Percentiles rank a stretch among this genome's conserved stretches.
Evolutionary conservation across 1,284 basidiomycete genomes (phyloP).

Genomic region (Papiliotrema terrestris): DNA sequence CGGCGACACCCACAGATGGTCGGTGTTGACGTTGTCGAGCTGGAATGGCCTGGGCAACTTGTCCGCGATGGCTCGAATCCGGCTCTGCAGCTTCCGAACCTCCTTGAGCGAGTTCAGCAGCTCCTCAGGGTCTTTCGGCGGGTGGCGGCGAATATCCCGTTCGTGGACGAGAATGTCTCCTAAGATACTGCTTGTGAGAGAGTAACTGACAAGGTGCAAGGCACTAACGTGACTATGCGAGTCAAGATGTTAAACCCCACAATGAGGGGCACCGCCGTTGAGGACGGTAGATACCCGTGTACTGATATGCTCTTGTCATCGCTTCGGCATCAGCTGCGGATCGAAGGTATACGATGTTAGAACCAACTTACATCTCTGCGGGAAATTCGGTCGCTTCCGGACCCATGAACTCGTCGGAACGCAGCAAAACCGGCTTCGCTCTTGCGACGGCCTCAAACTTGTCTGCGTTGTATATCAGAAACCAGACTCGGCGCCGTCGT

Average conservation of each 20-base stretch:
- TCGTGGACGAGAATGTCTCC: slow-evolving; percentile 25
- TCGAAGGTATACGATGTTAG: too few relatives aligned
- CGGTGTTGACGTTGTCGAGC: slow-evolving; percentile 10
- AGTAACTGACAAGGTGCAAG: not conserved
- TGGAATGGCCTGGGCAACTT: slow-evolving; percentile 18
- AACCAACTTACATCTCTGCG: slow-evolving; percentile 22
- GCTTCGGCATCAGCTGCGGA: not conserved
- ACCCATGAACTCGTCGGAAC: slow-evolving; percentile 27
- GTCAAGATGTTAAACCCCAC: slow-evolving; percentile 25
- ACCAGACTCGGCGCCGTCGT: slow-evolving; percentile 22
- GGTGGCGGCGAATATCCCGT: slow-evolving; percentile 16
- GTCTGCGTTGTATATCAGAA: slow-evolving; percentile 28
- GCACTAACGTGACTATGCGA: slow-evolving; percentile 17
- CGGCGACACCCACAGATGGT: slow-evolving; percentile 8
- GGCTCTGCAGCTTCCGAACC: slow-evolving; percentile 11
- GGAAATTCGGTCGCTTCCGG: slow-evolving; percentile 17
- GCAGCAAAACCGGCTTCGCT: slow-evolving; percentile 19
- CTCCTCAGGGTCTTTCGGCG: slow-evolving; percentile 18
- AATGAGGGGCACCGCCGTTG: slow-evolving; percentile 16
- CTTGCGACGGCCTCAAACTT: slow-evolving; percentile 25
- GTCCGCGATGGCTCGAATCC: slow-evolving; percentile 14
- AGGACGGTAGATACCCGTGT: slow-evolving; percentile 15
- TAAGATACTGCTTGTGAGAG: slow-evolving; percentile 12
- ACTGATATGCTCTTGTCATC: slow-evolving; percentile 24
- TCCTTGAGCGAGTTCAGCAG: slow-evolving; percentile 14